phyloP scores from a whole-genome alignment of 2,329 filamentous ascomycete species.

The Alternaria arborescens region DNA sequence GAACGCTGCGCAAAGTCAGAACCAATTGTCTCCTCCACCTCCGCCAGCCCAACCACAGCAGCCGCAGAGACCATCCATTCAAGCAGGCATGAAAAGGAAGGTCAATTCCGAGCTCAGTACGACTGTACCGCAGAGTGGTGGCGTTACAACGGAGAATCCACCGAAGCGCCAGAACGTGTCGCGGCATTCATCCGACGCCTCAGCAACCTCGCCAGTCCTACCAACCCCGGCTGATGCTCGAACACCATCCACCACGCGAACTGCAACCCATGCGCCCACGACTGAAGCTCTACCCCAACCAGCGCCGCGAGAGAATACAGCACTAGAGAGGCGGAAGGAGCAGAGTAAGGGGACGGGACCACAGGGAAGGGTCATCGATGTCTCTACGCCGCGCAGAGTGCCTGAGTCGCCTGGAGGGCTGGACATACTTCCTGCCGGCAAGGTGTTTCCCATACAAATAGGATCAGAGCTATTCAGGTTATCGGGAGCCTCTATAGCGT shows the following conservation, averaged over 20 bases:
- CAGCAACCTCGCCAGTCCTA: constrained; percentile 34
- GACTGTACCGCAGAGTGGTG: constrained; percentile 34
- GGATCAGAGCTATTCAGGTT: constrained; percentile 73
- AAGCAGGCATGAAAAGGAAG: constrained; percentile 51
- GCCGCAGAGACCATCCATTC: constrained; percentile 28
- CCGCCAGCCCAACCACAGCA: constrained; percentile 32
- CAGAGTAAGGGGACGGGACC: constrained; percentile 45
- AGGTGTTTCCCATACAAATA: constrained; percentile 76
- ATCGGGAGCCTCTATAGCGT: constrained; percentile 74
- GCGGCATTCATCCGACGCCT: constrained; percentile 44
- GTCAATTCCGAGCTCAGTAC: constrained; percentile 43
- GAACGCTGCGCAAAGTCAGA: constrained; percentile 30
- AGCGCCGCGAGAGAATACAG: constrained; percentile 21
- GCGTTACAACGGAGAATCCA: constrained; percentile 27
- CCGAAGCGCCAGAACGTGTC: constrained; percentile 47
- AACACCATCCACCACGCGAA: constrained; percentile 31
- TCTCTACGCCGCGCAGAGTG: constrained; percentile 43
- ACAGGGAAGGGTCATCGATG: constrained; percentile 45
- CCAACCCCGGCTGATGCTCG: constrained; percentile 26
- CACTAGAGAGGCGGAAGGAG: constrained; percentile 35
- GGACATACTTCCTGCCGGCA: constrained; percentile 70
- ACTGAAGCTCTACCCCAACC: constrained; percentile 26
- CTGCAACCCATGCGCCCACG: constrained; percentile 22
- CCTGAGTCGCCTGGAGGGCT: constrained; percentile 34
- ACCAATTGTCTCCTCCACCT: constrained; percentile 31